These are phyloP conservation scores for Entomortierella parvispora DNA, from an alignment of 192 early-diverging fungal genomes.

Conservation along the genomic window DNA sequence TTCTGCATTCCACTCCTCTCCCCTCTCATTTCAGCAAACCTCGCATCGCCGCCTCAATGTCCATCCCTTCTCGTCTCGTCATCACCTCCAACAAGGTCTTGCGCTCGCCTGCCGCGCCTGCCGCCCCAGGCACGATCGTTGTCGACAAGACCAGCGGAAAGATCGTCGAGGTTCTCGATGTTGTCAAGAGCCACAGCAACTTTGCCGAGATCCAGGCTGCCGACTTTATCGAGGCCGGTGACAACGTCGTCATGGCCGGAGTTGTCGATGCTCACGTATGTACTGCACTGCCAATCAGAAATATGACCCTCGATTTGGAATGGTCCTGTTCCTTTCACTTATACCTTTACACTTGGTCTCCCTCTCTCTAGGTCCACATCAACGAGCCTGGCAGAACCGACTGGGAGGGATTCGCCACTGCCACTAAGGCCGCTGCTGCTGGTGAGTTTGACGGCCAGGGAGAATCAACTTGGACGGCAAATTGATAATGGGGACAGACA, in stretches of 20 bases:
- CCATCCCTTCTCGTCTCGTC: slow-evolving; percentile 30
- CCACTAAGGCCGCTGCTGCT: slow-evolving; percentile 83
- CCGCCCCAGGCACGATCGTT: slow-evolving; percentile 67
- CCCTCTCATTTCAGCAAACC: slow-evolving; percentile 6
- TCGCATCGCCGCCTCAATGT: background rate
- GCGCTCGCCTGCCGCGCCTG: slow-evolving; percentile 49
- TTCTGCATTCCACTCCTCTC: background rate
- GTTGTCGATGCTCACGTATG: slow-evolving; percentile 78
- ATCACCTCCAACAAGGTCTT: slow-evolving; percentile 48
- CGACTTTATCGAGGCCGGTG: slow-evolving; percentile 63
- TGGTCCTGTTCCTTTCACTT: background rate
- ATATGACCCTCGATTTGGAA: background rate
- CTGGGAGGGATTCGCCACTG: slow-evolving; percentile 87
- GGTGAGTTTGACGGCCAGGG: slow-evolving; percentile 30
- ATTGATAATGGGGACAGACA: no score
- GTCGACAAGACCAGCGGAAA: slow-evolving; percentile 63
- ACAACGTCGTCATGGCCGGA: slow-evolving; percentile 75
- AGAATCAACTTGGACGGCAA: background rate
- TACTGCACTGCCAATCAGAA: slow-evolving; percentile 23
- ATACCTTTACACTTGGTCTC: no score
- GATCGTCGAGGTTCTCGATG: slow-evolving; percentile 57
- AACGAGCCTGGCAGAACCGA: slow-evolving; percentile 88
- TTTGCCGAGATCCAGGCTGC: slow-evolving; percentile 51
- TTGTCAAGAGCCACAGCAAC: slow-evolving; percentile 28
- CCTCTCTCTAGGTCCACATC: slow-evolving; percentile 75